Base-by-base conservation (phyloP, 495 filamentous ascomycete genomes). In the Rostrohypoxylon terebratum region DNA sequence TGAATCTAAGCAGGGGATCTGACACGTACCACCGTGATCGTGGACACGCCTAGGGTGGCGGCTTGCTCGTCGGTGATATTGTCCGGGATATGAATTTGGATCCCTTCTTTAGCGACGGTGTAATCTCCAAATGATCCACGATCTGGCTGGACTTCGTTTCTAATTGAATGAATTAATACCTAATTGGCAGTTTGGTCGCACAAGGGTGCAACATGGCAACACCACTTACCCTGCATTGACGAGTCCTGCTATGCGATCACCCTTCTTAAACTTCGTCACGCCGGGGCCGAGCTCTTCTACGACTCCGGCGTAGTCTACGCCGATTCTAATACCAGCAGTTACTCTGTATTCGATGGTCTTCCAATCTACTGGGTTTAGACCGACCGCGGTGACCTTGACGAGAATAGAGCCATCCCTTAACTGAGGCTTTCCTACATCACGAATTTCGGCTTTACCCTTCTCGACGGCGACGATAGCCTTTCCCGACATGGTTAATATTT, bases 361-460 rank as follows among this genome's bases (percentile, higher is more conserved):
- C 83, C 84, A 89, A 77, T 88, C 88, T 0, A 83, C 84, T 0
- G 87, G 87, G 65, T 90, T 90, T 62, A 89, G 59, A 14, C 82
- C 87, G 14, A 89, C 83, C 14, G 80, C 77, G 21, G 79, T 79
- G 45, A 77, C 83, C 68, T 86, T 87, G 55, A 89, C 81, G 10
- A 87, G 81, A 40, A 89, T 63, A 34, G 83, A 83, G 54, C 84
- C 83, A 33, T 81, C 78, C 0, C 75, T 76, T 20, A 85, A 72
- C 13, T 70, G 61, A 1, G 85, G 85, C 28, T 79, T 71, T 9
- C 81, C 66, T 5, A 78, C 64, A 16, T 75, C 72, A 28, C 55
- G 47, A 53, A 80, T 71, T 38, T 64, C 69, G 13, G 21, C 73
- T 65, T 69, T 68, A 28, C 67, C 73, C 18, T 59, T 62, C 13